phyloP scores from a whole-genome alignment of 75 land plant genomes.

The Cunninghamia lanceolata region DNA sequence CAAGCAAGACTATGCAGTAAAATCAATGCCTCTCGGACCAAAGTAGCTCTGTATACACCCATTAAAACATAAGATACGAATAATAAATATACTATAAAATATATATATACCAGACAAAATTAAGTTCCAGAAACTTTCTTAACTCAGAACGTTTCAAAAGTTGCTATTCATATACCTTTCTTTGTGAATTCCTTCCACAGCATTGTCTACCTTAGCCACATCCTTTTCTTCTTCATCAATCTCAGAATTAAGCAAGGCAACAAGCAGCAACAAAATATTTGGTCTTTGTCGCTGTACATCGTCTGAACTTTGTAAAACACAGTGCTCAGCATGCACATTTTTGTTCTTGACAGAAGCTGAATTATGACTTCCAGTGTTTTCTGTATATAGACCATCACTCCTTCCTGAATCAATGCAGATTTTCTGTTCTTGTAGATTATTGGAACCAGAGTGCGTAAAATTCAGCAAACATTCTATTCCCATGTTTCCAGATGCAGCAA shows the following conservation, averaged over 20 bases:
- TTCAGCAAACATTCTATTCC: slow-evolving; percentile 7
- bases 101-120: neutral
- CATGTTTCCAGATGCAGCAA: slow-evolving; percentile 14
- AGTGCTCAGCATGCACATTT: neutral
- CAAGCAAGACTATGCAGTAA: slow-evolving; percentile 3
- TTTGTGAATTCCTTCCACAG: neutral
- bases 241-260: slow-evolving; percentile 5
- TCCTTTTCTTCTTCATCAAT: slow-evolving; percentile 7
- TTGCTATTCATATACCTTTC: slow-evolving; percentile 4
- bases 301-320: neutral
- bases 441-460: neutral
- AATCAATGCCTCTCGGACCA: slow-evolving; percentile 3
- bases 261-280: neutral
- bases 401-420: neutral
- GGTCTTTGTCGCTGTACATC: neutral
- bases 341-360: neutral
- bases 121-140: neutral
- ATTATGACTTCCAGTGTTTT: neutral
- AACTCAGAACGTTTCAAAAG: neutral
- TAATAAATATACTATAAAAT: neutral
- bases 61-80: neutral
- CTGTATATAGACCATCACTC: neutral
- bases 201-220: neutral
- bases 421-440: neutral
- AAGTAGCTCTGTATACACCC: slow-evolving; percentile 5